Base-by-base conservation (phyloP, 768 basidiomycete species). In the Cystofilobasidium bisporidii region DNA sequence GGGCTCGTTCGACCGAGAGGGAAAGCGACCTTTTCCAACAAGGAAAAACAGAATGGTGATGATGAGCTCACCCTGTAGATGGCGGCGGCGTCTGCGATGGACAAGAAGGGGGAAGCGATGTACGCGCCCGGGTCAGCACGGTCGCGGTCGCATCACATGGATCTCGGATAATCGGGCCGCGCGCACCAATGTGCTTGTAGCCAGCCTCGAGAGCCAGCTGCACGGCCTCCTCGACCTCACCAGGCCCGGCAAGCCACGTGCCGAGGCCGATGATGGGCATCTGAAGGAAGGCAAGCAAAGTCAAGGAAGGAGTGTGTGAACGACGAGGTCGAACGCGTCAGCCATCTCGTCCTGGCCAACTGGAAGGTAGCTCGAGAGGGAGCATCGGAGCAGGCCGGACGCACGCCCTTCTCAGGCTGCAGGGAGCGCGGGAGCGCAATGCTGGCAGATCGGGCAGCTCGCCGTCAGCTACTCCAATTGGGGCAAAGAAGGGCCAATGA, bases 161-260 rank as follows among this genome's bases (percentile, higher is more conserved):
- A 6, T 36, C 6, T 9, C 26, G 10, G 30, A 32, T 8, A 32
- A 30, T 15, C 30, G 10, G 53, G 30, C 12, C 53, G 26, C n/a
- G n/a, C n/a, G n/a, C 3, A 56, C 53, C 53, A 43, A 65, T 65
- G 64, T 59, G 64, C 12, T 18, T 47, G 59, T 65, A 65, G 41
- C 64, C 64, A 3, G 41, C 22, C 24, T 65, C 24, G n/a, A 65
- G 59, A 18, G 64, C 64, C n/a, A 48, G n/a, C n/a, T 48, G 45
- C 22, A 56, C 60, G 3, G 64, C 64, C 56, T 59, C 64, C 57
- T 65, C 64, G 24, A 65, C 64, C 38, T 65, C 64, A 22, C 28
- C 11, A 40, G 20, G 43, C 5, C 24, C 14, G 26, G 64, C 64
- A n/a, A 59, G 64, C 64, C 64, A 65, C 4, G 64, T 65, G 17